These are phyloP conservation scores for Aegle marmelos DNA, from an alignment of 345 rosid species.

Conservation along the genomic window DNA sequence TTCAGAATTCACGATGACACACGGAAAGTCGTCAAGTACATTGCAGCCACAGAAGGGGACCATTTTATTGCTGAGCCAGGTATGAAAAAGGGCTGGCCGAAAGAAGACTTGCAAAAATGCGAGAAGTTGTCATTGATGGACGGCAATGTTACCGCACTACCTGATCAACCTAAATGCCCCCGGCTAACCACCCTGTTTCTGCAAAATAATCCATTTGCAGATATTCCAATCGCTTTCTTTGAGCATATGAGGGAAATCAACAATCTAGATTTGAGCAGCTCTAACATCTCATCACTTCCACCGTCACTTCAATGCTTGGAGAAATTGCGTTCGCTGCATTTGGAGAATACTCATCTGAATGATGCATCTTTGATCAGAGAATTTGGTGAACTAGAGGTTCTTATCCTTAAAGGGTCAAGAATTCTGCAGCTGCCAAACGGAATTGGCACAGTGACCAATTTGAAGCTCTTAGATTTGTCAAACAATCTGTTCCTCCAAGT, in stretches of 20 bases:
- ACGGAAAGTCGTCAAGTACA: background rate
- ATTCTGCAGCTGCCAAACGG: slow-evolving; percentile 22
- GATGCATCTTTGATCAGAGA: slow-evolving; percentile 18
- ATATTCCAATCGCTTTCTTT: slow-evolving; percentile 20
- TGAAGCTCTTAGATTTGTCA: slow-evolving; percentile 28
- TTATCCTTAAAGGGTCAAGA: slow-evolving; percentile 19
- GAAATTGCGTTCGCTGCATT: slow-evolving; percentile 21
- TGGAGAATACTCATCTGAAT: slow-evolving; percentile 15
- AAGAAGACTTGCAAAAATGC: slow-evolving; percentile 4
- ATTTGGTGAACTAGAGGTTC: slow-evolving; percentile 27
- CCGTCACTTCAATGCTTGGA: slow-evolving; percentile 11
- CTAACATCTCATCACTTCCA: slow-evolving; percentile 3
- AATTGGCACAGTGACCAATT: slow-evolving; percentile 15
- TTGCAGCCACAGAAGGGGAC: background rate
- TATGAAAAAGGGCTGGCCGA: slow-evolving; percentile 8
- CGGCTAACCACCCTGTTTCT: slow-evolving; percentile 7
- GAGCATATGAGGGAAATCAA: slow-evolving; percentile 10
- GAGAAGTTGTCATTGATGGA: slow-evolving; percentile 7
- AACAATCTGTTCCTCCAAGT: slow-evolving; percentile 15
- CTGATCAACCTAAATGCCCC: slow-evolving; percentile 23
- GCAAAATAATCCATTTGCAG: background rate
- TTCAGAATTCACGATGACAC: background rate
- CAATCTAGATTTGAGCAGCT: slow-evolving; percentile 17
- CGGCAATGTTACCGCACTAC: slow-evolving; percentile 6
- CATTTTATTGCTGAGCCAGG: background rate